Base-by-base conservation (phyloP, 305 asterid species). In the Rubia tinctorum region DNA sequence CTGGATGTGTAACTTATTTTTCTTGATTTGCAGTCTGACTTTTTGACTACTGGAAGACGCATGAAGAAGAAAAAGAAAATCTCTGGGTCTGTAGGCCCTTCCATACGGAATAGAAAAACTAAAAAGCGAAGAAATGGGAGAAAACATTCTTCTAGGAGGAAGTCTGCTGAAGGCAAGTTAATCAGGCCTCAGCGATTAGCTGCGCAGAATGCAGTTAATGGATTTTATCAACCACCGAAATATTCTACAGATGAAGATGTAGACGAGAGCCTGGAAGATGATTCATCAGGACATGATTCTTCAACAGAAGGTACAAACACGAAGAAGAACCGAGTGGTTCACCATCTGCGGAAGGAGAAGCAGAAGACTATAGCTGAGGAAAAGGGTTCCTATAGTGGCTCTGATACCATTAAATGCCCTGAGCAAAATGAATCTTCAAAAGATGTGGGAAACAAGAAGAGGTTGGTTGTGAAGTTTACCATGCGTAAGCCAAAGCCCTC, bases 101-200 rank as follows among this genome's bases (percentile, higher is more conserved):
- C 89, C 23, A 89, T 88, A 51, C 83, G 95, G 81, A 85, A 85
- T 77, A 89, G 76, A 87, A 84, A 85, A 76, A 77, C 71, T 60
- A 87, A 76, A 83, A 95, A 83, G 71, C 83, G 84, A 71, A 87
- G 84, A 82, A 58, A 56, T 75, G 75, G 83, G 60, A 82, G 66
- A 75, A 84, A 84, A 74, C 56, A 68, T 72, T 66, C 85, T 73
- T 86, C 93, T 47, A 85, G 75, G 74, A 86, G 72, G 84, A 91
- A 91, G 76, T 82, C 85, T 71, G 47, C 87, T 69, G 78, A 82
- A 76, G 79, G 84, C 53, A 92, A 86, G 84, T 71, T 91, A 78
- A 82, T 61, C 74, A 90, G 98, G 86, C 86, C 98, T 78, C 96
- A 86, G 77, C 88, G 98, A 75, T 82, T 81, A 81, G 92, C 95